Base-by-base conservation (phyloP, 345 rosid genomes). In the Gossypium herbaceum region DNA sequence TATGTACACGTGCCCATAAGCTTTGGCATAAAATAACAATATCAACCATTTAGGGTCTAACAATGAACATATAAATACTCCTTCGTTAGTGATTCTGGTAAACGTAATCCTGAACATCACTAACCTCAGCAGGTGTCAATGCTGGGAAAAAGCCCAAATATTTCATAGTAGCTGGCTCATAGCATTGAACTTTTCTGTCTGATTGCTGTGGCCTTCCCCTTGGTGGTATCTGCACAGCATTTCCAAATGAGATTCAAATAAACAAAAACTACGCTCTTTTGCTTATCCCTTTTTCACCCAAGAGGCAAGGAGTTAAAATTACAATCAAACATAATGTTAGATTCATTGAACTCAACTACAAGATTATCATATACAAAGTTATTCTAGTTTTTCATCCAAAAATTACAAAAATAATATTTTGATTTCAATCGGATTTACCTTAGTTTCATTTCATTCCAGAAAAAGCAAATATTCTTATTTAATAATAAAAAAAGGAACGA, bases 151-250 rank as follows among this genome's bases (percentile, higher is more conserved):
- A 89, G 84, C 99, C 99, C 81, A 95, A 82, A 85, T 95, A 95
- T 73, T 88, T 95, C 99, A 91, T 93, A 9, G 99, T 93, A 27
- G 99, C 98, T 74, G 99, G 99, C 80, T 95, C 99, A 64, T 95
- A 95, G 81, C 99, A 95, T 75, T 90, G 98, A 81, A 93, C 97
- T 79, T 86, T 95, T 74, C 84, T 88, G 45, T 95, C 99, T 0
- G 89, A 83, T 79, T 90, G 98, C 73, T 88, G 94, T 10, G 89
- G 79, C 86, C 96, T 88, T 76, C 97, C 99, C 82, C 96, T 89
- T 0, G 99, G 92, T 83, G 99, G 99, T 71, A 95, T 83, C 99
- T 95, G 81, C 81, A 52, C 45, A 63, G 22, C 22, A 57, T 20
- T 65, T 67, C 71, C 56, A 74, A 19, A 39, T 7, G 19, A 68